phyloP scores from a whole-genome alignment of 306 rosid species.

The Gastrolobium bilobum region DNA sequence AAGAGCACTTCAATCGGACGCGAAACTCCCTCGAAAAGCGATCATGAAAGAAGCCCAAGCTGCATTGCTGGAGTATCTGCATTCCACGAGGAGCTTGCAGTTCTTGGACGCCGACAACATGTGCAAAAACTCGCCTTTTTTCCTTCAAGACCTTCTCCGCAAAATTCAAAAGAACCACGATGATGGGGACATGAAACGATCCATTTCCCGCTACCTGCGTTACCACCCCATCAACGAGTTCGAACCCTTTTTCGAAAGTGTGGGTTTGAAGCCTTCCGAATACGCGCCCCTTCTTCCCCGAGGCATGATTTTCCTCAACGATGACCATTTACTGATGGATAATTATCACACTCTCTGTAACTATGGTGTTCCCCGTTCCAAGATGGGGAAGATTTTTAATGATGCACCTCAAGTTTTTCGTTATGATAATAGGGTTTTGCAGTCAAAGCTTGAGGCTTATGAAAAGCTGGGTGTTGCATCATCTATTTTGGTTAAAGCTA shows the following conservation, averaged over 20 bases:
- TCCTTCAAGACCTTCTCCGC: slow-evolving; percentile 62
- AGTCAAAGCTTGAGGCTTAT: slow-evolving; percentile 62
- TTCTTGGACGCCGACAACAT: slow-evolving; percentile 82
- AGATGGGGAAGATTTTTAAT: slow-evolving; percentile 70
- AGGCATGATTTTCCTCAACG: slow-evolving; percentile 65
- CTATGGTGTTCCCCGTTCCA: slow-evolving; percentile 69
- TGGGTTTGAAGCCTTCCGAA: slow-evolving; percentile 79
- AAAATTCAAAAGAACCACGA: slow-evolving; percentile 33
- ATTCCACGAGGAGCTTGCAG: slow-evolving; percentile 71
- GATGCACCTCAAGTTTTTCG: slow-evolving; percentile 58
- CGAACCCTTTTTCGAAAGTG: slow-evolving; percentile 87
- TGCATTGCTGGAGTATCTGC: slow-evolving; percentile 81
- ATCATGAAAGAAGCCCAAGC: slow-evolving; percentile 65
- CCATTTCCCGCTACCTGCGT: slow-evolving; percentile 61
- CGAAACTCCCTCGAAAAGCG: slow-evolving; percentile 19
- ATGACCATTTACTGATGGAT: slow-evolving; percentile 66
- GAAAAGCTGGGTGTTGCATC: slow-evolving; percentile 63
- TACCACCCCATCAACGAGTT: slow-evolving; percentile 90
- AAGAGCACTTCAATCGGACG: slow-evolving; percentile 17
- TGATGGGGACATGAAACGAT: slow-evolving; percentile 37
- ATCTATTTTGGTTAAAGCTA: slow-evolving; percentile 43
- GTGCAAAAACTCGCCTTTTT: slow-evolving; percentile 75
- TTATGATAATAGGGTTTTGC: slow-evolving; percentile 61
- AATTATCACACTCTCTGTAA: slow-evolving; percentile 65
- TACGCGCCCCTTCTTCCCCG: slow-evolving; percentile 68